A percentile compares a stretch with the other conserved stretches of the same genome.
Evolutionary conservation across 495 filamentous ascomycete species (phyloP).

Genomic region (Sordaria brevicollis): DNA sequence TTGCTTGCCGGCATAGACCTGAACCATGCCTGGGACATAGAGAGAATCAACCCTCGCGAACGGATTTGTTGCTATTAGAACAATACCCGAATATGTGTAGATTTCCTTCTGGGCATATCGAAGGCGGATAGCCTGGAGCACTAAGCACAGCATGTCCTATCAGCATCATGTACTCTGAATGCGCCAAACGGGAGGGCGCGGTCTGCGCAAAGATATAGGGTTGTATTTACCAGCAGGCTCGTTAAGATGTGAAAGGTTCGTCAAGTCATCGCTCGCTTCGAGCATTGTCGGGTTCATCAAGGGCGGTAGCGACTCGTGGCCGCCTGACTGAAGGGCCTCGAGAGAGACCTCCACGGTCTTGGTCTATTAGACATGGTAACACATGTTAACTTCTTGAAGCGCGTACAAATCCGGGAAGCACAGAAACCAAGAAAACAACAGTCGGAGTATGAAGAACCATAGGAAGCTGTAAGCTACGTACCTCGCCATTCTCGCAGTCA

Average conservation of each 20-base stretch:
- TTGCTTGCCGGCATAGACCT: conserved; percentile 97
- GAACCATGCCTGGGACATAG: conserved; percentile 98
- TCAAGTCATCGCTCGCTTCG: conserved; percentile 97
- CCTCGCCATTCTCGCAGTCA: conserved; percentile 85
- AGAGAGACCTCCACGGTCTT: conserved; percentile 73
- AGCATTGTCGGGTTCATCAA: conserved; percentile 98
- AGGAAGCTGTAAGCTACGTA: conserved; percentile 28
- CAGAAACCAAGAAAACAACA: not conserved
- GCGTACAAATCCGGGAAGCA: not conserved
- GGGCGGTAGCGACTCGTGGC: conserved; percentile 70
- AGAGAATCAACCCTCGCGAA: conserved; percentile 96
- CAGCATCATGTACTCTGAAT: conserved; percentile 16
- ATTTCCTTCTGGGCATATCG: conserved; percentile 99
- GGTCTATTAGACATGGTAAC: conserved; percentile 39
- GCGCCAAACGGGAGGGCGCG: not conserved
- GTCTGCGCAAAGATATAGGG: not conserved
- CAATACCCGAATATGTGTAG: conserved; percentile 98
- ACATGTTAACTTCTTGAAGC: conserved; percentile 12
- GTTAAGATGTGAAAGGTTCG: conserved; percentile 94
- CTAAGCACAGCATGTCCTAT: conserved; percentile 36
- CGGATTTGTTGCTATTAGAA: conserved; percentile 96
- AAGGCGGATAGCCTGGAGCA: conserved; percentile 93
- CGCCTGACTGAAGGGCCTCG: conserved; percentile 58
- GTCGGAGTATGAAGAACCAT: not conserved
- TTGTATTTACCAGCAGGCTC: conserved; percentile 78